These are phyloP conservation scores for Plasmodium vivax DNA, from an alignment of 169 alveolate genomes.

Conservation along the genomic window DNA sequence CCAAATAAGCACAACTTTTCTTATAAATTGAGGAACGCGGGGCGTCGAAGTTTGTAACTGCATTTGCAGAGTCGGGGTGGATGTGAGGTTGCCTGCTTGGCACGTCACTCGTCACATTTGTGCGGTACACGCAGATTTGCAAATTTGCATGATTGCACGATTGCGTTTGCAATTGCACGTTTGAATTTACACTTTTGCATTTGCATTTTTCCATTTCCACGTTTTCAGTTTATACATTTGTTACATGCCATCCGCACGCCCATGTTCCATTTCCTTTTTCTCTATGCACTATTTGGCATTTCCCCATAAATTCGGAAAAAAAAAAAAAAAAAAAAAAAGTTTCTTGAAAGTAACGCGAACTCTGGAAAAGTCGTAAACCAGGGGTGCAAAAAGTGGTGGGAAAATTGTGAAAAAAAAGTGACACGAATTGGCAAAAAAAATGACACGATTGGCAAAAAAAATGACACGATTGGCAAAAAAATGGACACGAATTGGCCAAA, in stretches of 20 bases:
- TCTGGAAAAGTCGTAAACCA: not conserved
- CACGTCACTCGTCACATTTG: not conserved
- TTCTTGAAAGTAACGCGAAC: not conserved
- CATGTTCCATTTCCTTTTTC: not conserved
- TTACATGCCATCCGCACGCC: not conserved
- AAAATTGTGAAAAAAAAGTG: not conserved
- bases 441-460: not conserved
- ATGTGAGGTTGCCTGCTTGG: not conserved
- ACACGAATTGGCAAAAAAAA: not conserved
- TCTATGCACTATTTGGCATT: constrained; percentile 43
- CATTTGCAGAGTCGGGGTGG: not conserved
- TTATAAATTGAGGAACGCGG: not conserved
- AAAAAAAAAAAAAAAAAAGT: not conserved
- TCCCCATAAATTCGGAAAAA: constrained; percentile 6
- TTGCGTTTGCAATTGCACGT: not conserved
- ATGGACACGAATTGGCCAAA: not conserved
- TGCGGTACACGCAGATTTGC: not conserved
- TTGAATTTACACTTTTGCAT: not conserved
- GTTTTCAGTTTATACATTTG: not conserved
- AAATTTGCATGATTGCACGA: not conserved
- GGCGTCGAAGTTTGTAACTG: not conserved
- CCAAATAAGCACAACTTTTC: not conserved
- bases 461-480: not conserved
- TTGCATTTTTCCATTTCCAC: not conserved
- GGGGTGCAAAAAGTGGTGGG: not conserved